Evolutionary conservation across 208 protist genomes (phyloP).

Genomic region (Trypanosoma lewisi): DNA sequence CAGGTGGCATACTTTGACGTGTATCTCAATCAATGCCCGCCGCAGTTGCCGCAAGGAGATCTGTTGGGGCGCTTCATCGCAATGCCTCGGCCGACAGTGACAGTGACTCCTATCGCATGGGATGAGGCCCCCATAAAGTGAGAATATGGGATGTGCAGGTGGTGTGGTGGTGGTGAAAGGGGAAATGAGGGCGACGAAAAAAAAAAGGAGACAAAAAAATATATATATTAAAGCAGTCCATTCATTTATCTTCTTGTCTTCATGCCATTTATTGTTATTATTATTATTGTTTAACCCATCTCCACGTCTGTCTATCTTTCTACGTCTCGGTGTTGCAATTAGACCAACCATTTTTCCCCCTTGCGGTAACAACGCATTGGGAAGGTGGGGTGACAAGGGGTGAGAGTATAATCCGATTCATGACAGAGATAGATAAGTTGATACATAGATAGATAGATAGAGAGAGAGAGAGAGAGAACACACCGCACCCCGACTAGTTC

Average conservation of each 20-base stretch:
- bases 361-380: no score
- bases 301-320: no score
- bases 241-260: no score
- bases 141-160: constrained; percentile 6
- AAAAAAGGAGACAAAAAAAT: constrained; percentile 18
- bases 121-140: constrained; percentile 10
- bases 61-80: constrained; percentile 79
- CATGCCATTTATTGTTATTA: constrained; percentile 12
- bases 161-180: neutral
- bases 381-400: neutral
- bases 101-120: constrained; percentile 77
- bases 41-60: constrained; percentile 37
- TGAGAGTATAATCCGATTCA: neutral
- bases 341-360: no score
- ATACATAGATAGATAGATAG: neutral
- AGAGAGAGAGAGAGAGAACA: neutral
- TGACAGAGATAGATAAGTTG: neutral
- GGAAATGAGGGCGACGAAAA: constrained; percentile 5
- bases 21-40: constrained; percentile 62
- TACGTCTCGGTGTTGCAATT: no score
- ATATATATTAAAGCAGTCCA: no score
- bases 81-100: constrained; percentile 85
- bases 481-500: no score
- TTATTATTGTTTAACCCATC: no score
- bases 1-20: constrained; percentile 92